Evolutionary conservation across 345 rosid species (phyloP).

Genomic region (Populus euphratica): DNA sequence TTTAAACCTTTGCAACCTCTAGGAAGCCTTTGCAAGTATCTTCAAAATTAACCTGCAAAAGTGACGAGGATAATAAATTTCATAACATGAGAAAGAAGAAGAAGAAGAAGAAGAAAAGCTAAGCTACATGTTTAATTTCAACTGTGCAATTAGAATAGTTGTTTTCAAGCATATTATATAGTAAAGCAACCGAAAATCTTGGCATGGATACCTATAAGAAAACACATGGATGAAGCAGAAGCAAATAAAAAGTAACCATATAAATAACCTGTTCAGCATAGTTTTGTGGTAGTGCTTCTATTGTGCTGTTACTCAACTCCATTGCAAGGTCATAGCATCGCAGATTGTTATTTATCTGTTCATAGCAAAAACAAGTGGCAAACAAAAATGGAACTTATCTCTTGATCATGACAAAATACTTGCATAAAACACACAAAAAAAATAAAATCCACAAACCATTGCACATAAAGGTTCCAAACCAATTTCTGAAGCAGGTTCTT

Average conservation of each 20-base stretch:
- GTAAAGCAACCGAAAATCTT: neutral
- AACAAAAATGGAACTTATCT: neutral
- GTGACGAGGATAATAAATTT: conserved; percentile 8
- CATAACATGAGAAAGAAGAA: conserved; percentile 7
- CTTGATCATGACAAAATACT: neutral
- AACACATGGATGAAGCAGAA: neutral
- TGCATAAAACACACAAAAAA: neutral
- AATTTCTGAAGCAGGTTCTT: conserved; percentile 89
- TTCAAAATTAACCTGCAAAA: conserved; percentile 84
- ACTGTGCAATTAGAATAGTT: neutral
- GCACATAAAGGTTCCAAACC: conserved; percentile 96
- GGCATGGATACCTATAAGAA: neutral
- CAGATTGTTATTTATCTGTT: conserved; percentile 90
- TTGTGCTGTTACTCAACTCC: conserved; percentile 84
- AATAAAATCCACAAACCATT: conserved; percentile 55
- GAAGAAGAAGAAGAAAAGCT: neutral
- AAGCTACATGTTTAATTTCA: neutral
- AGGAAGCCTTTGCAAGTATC: conserved; percentile 98
- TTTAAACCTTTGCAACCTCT: conserved; percentile 86
- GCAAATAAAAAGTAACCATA: neutral
- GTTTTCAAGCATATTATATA: neutral
- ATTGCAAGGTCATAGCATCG: conserved; percentile 98
- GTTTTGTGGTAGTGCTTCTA: conserved; percentile 94
- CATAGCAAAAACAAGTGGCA: conserved; percentile 6
- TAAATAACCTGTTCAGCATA: conserved; percentile 90